Conservation (phyloP, 257 asterid species). For the Solanum bulbocastanum region DNA sequence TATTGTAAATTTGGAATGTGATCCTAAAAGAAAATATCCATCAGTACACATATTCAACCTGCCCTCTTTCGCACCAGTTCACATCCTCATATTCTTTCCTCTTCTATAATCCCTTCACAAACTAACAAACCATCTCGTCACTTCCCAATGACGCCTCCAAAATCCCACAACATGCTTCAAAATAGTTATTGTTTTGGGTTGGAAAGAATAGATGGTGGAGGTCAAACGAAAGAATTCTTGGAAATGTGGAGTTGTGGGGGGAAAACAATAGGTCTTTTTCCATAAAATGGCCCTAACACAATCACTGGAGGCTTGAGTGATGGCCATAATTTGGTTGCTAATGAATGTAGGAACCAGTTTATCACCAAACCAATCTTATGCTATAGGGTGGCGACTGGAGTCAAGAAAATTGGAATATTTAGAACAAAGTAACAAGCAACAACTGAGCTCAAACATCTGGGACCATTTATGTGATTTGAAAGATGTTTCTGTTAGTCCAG, state of each 20-base stretch:
- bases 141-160: not conserved
- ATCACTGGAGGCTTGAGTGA: not conserved
- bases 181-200: not conserved
- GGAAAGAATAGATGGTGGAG: not conserved
- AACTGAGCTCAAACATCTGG: not conserved
- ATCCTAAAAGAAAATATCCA: not conserved
- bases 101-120: not conserved
- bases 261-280: not conserved
- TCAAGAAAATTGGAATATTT: not conserved
- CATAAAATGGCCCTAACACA: not conserved
- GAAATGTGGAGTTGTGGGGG: not conserved
- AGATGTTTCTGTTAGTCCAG: not conserved
- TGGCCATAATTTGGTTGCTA: not conserved
- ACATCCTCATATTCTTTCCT: not conserved
- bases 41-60: not conserved
- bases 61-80: not conserved
- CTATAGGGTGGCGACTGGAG: not conserved
- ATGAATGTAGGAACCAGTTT: not conserved
- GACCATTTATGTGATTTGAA: not conserved
- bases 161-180: not conserved
- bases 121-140: not conserved
- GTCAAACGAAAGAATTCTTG: not conserved
- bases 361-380: not conserved
- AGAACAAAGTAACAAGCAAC: not conserved
- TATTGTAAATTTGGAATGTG: not conserved